phyloP scores from a whole-genome alignment of 148 eudicot species.

The Vaccinium darrowii region DNA sequence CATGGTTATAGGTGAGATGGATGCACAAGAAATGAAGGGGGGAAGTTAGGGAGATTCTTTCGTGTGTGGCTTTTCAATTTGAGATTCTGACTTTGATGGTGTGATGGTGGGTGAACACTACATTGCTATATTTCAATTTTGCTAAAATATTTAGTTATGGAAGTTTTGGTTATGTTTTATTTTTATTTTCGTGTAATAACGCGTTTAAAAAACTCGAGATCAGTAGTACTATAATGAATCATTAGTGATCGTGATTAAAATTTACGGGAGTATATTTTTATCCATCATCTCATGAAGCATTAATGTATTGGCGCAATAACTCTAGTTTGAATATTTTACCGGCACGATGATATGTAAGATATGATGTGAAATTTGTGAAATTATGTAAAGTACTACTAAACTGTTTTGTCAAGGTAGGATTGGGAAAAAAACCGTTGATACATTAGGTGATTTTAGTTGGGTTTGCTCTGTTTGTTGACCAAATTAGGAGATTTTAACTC shows the following conservation, averaged over 20 bases:
- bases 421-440: neutral
- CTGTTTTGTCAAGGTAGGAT: neutral
- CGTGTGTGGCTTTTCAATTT: conserved; percentile 31
- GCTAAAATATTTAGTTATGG: neutral
- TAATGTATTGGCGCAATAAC: neutral
- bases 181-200: neutral
- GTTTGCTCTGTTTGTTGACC: conserved; percentile 24
- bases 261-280: neutral
- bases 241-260: neutral
- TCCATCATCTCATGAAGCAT: neutral
- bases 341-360: neutral
- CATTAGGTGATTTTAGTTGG: conserved; percentile 10
- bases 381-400: neutral
- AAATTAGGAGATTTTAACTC: conserved; percentile 14
- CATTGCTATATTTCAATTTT: conserved; percentile 11
- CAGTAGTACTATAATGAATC: too few relatives aligned
- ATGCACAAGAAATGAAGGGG: conserved; percentile 30
- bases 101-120: conserved; percentile 57
- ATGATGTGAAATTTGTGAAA: neutral
- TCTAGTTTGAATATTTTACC: neutral
- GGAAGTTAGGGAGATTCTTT: conserved; percentile 55
- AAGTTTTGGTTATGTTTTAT: neutral
- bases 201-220: neutral
- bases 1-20: conserved; percentile 16
- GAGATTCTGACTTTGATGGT: conserved; percentile 32